Evolutionary conservation across 768 basidiomycete species (phyloP), one percentile per base, ranked within the genome.

Genomic region (Zangia roseola): DNA sequence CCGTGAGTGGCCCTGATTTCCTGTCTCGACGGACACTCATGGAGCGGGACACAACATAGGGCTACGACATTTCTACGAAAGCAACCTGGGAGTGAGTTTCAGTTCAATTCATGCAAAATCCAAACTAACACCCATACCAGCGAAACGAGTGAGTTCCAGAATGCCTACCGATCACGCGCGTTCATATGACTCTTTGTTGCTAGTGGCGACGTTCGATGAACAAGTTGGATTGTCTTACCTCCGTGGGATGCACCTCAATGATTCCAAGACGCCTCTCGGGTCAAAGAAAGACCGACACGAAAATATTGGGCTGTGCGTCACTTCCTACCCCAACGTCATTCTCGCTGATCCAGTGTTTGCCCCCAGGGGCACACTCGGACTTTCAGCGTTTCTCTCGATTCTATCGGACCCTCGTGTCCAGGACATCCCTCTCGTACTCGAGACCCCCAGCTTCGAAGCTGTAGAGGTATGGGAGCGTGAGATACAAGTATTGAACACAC

Each of bases 241-340:
- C 14, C 76, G 81, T 4, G 91, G 85, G 1, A 86, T 93, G 79
- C 92, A 94, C 59, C 62, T 93, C 38, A 94, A 94, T 61, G 91
- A 93, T 62, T 88, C 87, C 12, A 89, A 90, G 63, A 78, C 76
- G 9, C 72, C 69, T 1, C 72, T 81, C 12, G 78, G 74, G 4
- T 84, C 85, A 12, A 84, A 78, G 56, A 84, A 81, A 55, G 92
- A 94, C 58, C 69, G 88, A 33, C 92, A 94, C 56, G 83, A 91
- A 64, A 93, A 91, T 53, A 84, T 94, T 31, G 92, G 92, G 19
- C 63, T 88, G 86, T 89, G 60, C 53, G 86, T 76, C 6, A 34
- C 40, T 28, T 1, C 31, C 45, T 16, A 6, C 13, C 31, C n/a
- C 30, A 25, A 12, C 4, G 9, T 30, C 35, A 34, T 34, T 40